phyloP scores from a whole-genome alignment of 208 protist species.

The Trypanosomatidae sp. region DNA sequence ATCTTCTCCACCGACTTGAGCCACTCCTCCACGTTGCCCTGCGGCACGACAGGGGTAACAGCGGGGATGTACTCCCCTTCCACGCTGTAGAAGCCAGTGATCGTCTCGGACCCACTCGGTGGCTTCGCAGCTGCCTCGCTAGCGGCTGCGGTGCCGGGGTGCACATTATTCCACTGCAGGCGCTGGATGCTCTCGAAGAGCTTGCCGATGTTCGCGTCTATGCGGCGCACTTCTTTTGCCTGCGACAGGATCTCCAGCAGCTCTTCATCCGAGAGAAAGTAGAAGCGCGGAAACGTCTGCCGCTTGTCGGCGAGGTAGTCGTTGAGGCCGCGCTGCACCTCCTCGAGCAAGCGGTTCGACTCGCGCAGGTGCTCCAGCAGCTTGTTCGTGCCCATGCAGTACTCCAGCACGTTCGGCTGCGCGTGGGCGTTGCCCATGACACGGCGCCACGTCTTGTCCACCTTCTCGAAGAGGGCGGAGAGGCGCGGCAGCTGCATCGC shows the following conservation, averaged over 20 bases:
- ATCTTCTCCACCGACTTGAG: conserved; percentile 92
- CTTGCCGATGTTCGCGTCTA: conserved; percentile 96
- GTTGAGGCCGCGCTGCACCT: conserved; percentile 97
- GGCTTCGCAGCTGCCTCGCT: neutral
- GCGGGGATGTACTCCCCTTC: conserved; percentile 95
- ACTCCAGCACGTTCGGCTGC: conserved; percentile 93
- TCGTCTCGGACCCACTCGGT: conserved; percentile 55
- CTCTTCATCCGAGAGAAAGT: conserved; percentile 94
- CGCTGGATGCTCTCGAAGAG: conserved; percentile 95
- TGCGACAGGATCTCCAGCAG: conserved; percentile 96
- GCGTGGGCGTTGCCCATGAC: conserved; percentile 83
- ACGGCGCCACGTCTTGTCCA: conserved; percentile 96
- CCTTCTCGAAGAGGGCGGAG: conserved; percentile 93
- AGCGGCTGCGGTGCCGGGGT: neutral
- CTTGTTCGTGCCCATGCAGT: conserved; percentile 93
- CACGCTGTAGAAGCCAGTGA: conserved; percentile 92
- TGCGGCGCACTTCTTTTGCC: conserved; percentile 94
- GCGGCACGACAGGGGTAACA: conserved; percentile 77
- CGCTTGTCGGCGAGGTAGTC: conserved; percentile 98
- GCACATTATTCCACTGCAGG: conserved; percentile 70
- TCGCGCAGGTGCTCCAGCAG: conserved; percentile 94
- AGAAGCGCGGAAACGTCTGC: conserved; percentile 94
- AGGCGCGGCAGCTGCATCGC: conserved; percentile 94
- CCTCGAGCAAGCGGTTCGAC: conserved; percentile 93
- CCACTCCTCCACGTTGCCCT: conserved; percentile 97